Conservation (phyloP, 768 basidiomycete species). For the Epithele typhae region DNA sequence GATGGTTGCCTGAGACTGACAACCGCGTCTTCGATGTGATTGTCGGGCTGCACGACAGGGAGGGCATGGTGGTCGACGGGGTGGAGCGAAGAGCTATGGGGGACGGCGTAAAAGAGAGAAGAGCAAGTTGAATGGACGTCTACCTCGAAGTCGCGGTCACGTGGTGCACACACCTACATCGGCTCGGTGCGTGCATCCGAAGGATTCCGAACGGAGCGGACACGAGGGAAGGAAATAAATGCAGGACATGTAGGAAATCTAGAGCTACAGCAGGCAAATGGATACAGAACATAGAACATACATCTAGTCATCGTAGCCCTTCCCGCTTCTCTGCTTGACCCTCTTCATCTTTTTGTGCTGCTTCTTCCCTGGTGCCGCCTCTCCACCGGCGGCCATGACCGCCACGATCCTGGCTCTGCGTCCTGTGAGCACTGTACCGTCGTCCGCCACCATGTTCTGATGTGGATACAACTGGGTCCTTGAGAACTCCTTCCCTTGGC, state of each 20-base stretch:
- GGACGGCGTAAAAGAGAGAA: no score
- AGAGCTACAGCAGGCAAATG: conserved; percentile 7
- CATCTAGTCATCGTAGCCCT: conserved; percentile 71
- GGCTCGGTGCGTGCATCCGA: no score
- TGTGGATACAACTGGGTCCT: conserved; percentile 74
- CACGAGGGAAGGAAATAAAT: neutral
- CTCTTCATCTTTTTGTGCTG: conserved; percentile 80
- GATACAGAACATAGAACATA: neutral
- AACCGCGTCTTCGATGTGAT: no score
- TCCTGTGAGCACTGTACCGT: conserved; percentile 61
- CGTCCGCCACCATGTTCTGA: conserved; percentile 73
- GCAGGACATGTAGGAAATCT: neutral
- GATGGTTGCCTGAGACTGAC: no score
- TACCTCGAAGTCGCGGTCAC: no score
- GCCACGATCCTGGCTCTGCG: conserved; percentile 39
- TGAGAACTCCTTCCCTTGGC: conserved; percentile 55
- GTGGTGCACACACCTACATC: no score
- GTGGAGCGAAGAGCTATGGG: no score
- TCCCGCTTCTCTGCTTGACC: conserved; percentile 88
- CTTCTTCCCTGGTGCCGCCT: conserved; percentile 56
- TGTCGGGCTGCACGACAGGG: no score
- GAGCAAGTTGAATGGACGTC: no score
- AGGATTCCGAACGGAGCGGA: no score
- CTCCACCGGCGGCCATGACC: conserved; percentile 37
- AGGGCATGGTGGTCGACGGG: no score